phyloP scores from a whole-genome alignment of 805 yeast species.

The Yamadazyma takamatsuzukensis region DNA sequence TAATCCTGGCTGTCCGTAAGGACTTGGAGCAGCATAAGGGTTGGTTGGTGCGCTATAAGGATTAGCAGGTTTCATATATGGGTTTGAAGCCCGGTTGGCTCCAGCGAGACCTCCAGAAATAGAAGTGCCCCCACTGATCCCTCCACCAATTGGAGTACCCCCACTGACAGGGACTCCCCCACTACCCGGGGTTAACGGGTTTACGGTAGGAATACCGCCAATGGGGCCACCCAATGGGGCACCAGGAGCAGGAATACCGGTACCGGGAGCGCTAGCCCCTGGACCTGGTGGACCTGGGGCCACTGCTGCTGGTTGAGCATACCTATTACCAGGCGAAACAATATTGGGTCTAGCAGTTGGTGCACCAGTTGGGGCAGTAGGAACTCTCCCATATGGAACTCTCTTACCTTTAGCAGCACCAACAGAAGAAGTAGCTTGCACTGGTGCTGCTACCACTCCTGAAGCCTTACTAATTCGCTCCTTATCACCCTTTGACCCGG shows the following conservation, averaged over 20 bases:
- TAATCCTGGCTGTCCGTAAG: conserved; percentile 17
- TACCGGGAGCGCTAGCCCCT: not conserved
- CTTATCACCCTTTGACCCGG: conserved; percentile 67
- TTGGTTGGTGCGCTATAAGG: conserved; percentile 23
- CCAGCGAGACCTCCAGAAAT: not conserved
- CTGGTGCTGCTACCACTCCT: conserved; percentile 20
- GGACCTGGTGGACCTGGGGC: conserved; percentile 12
- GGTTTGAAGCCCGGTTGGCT: conserved; percentile 4
- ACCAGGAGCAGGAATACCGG: conserved; percentile 2
- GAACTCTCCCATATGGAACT: not conserved
- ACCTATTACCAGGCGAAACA: conserved; percentile 8
- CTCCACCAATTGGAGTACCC: not conserved
- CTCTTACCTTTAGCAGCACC: not conserved
- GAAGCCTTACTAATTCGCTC: conserved; percentile 75
- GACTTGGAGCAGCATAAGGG: conserved; percentile 30
- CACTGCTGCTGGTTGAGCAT: conserved; percentile 7
- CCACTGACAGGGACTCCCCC: conserved; percentile 1
- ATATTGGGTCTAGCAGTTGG: conserved; percentile 11
- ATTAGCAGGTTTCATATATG: conserved; percentile 18
- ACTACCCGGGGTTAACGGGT: not conserved
- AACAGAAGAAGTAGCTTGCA: not conserved
- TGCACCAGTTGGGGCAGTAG: conserved; percentile 6
- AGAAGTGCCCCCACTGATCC: not conserved
- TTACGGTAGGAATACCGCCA: too few relatives aligned
- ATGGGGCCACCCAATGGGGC: too few relatives aligned